Evolutionary conservation across 1,284 basidiomycete species (phyloP), one percentile per base, ranked within the genome.

Genomic region (Sanghuangporus weigelae): DNA sequence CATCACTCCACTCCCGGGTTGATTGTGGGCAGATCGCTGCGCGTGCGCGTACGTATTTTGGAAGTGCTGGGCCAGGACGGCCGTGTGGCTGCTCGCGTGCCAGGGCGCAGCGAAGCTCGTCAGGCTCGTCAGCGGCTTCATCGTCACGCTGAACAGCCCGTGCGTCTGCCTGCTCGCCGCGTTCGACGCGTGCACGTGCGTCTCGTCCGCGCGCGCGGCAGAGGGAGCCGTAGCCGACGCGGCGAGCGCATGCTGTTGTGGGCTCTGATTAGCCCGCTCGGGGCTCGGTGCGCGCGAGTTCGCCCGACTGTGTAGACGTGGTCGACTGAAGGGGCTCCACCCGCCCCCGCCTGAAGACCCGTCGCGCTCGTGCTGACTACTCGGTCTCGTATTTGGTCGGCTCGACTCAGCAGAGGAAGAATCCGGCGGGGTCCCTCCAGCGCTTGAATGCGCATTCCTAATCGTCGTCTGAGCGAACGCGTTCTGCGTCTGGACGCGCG

Each of bases 61-160:
- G 21, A 63, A 63, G 26, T 63, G 61, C 19, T 60, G 58, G 42
- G 60, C 63, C 40, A 62, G 60, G 21, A 63, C 61, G 21, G 71
- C 66, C 14, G 72, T 70, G 51, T 71, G 59, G 44, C 76, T 68
- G 65, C 74, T 75, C 60, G 75, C 65, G 68, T 77, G 73, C 61
- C 61, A 63, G n/a, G 75, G 73, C 54, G 69, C 71, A 7, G 72
- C 71, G 44, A 80, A 77, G 46, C 73, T 69, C n/a, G 71, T 67
- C 69, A 73, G 77, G 65, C 75, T 73, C 49, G 76, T 79, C 71
- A 86, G 81, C 0, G 85, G 85, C 68, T 85, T 88, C 83, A 90
- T 84, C 38, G 82, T 80, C 31, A 81, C 80, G 59, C 79, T 80
- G 70, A 87, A 84, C 59, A 89, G 69, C 44, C 76, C 78, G 60